These are phyloP conservation scores for Didymella lethalis DNA, from an alignment of 2,329 filamentous ascomycete species.

Conservation along the genomic window DNA sequence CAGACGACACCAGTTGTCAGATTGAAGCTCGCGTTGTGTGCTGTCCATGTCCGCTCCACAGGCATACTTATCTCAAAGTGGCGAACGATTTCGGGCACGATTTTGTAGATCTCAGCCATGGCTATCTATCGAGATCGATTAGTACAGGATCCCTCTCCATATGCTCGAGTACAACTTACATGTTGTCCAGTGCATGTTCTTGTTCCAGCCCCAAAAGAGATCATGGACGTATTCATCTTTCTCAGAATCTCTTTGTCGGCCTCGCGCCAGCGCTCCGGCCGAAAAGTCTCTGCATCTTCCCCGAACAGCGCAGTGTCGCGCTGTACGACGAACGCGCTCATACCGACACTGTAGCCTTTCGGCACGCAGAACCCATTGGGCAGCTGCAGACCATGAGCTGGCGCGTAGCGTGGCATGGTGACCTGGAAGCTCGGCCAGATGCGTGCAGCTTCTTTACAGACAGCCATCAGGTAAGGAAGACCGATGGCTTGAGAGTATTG, in stretches of 20 bases:
- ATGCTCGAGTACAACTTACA: slow-evolving; percentile 11
- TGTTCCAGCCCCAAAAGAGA: slow-evolving; percentile 50
- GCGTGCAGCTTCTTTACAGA: slow-evolving; percentile 78
- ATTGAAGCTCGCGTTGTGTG: slow-evolving; percentile 28
- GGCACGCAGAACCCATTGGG: slow-evolving; percentile 9
- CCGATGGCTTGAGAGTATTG: slow-evolving; percentile 62
- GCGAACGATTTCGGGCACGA: slow-evolving; percentile 32
- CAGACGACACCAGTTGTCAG: slow-evolving; percentile 22
- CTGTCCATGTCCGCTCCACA: slow-evolving; percentile 32
- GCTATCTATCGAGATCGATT: slow-evolving; percentile 1
- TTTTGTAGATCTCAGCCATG: slow-evolving; percentile 36
- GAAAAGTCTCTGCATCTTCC: slow-evolving; percentile 50
- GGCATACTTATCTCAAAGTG: slow-evolving; percentile 33
- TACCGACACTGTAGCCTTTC: slow-evolving; percentile 6
- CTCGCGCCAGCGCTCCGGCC: slow-evolving; percentile 58
- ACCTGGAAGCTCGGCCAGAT: slow-evolving; percentile 76
- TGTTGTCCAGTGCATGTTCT: slow-evolving; percentile 47
- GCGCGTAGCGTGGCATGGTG: slow-evolving; percentile 75
- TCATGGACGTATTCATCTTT: slow-evolving; percentile 40
- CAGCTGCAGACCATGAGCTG: slow-evolving; percentile 68
- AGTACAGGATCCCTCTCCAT: background rate
- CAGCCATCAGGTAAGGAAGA: slow-evolving; percentile 77
- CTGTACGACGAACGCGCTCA: slow-evolving; percentile 53
- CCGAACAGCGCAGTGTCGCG: slow-evolving; percentile 53
- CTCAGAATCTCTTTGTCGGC: slow-evolving; percentile 22